Percentiles rank a stretch among this genome's conserved stretches.
These are phyloP conservation scores for Lactarius tabidus DNA, from an alignment of 768 basidiomycete genomes.

Conservation along the genomic window DNA sequence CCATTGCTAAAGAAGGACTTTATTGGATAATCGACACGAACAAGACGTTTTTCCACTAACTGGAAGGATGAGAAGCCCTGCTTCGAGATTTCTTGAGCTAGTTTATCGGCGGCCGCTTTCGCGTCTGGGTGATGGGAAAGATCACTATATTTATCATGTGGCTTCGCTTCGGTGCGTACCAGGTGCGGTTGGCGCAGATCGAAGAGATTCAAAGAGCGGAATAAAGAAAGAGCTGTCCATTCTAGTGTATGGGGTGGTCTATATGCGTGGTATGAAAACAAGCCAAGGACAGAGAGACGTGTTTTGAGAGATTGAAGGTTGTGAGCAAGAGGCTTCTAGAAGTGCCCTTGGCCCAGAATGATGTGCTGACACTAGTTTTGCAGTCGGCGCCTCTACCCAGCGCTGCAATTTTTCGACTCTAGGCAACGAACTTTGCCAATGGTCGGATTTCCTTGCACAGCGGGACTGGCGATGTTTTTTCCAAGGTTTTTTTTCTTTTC, in stretches of 20 bases:
- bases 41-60: constrained; percentile 38
- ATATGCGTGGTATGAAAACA: constrained; percentile 42
- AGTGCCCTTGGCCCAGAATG: constrained; percentile 19
- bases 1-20: constrained; percentile 45
- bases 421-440: not conserved
- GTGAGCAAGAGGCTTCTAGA: constrained; percentile 8
- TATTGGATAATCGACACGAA: constrained; percentile 23
- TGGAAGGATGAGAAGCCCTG: constrained; percentile 56
- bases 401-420: not conserved
- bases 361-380: constrained; percentile 8
- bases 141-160: not conserved
- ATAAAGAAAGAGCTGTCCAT: constrained; percentile 42
- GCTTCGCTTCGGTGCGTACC: constrained; percentile 29
- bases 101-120: constrained; percentile 75
- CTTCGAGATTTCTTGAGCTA: constrained; percentile 68
- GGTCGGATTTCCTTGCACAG: not conserved
- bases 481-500: no score
- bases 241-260: constrained; percentile 45
- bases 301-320: constrained; percentile 3
- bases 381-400: constrained; percentile 14
- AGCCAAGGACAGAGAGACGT: constrained; percentile 9
- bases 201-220: constrained; percentile 41
- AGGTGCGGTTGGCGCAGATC: constrained; percentile 38
- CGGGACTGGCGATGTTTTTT: not conserved
- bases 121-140: constrained; percentile 51